These are phyloP conservation scores for Massariosphaeria phaeospora DNA, from an alignment of 495 filamentous ascomycete species.

Conservation along the genomic window DNA sequence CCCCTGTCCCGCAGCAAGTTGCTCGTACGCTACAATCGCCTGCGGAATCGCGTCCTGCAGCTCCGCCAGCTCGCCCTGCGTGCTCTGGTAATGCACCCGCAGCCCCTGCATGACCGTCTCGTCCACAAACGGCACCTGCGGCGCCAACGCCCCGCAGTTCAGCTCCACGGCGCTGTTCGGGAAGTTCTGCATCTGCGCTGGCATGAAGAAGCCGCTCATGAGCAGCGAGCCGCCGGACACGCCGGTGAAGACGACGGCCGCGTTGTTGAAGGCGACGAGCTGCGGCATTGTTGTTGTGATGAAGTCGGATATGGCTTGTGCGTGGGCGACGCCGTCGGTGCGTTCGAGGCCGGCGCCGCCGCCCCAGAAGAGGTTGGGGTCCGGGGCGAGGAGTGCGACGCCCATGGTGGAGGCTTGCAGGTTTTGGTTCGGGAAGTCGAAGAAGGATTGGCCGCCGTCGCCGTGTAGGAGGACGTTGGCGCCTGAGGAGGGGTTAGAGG, in stretches of 20 bases:
- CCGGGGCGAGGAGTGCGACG: conserved; percentile 47
- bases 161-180: conserved; percentile 42
- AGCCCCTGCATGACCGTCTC: conserved; percentile 37
- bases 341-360: conserved; percentile 46
- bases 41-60: conserved; percentile 46
- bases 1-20: conserved; percentile 39
- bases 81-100: conserved; percentile 50
- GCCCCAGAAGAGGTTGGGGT: conserved; percentile 51
- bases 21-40: conserved; percentile 48
- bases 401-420: conserved; percentile 46
- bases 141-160: conserved; percentile 47
- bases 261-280: conserved; percentile 44
- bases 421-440: conserved; percentile 52
- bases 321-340: conserved; percentile 49
- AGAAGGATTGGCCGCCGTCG: conserved; percentile 54
- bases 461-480: conserved; percentile 50
- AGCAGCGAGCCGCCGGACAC: conserved; percentile 46
- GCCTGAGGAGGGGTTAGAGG: no score
- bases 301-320: conserved; percentile 45
- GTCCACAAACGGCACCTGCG: conserved; percentile 44
- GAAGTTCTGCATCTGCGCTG: conserved; percentile 45
- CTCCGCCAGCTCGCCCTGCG: conserved; percentile 43
- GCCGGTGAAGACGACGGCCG: conserved; percentile 47
- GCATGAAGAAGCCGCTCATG: conserved; percentile 49
- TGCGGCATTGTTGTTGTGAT: conserved; percentile 42